Percentiles rank a stretch among this genome's conserved stretches.
Conservation (phyloP, 305 asterid genomes). For the Withania somnifera region DNA sequence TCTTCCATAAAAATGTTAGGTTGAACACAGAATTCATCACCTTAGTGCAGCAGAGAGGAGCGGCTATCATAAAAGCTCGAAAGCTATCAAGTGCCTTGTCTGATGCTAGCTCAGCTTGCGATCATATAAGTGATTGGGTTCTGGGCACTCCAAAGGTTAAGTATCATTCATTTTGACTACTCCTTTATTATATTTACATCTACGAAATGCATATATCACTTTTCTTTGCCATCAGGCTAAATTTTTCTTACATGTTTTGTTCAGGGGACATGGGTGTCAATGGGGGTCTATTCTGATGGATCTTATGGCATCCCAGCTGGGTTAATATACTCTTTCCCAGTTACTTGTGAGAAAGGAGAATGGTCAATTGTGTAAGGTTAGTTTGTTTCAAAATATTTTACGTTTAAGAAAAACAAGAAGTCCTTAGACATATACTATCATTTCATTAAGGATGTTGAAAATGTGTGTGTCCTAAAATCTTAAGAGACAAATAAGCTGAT, state of each 20-base stretch:
- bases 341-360: constrained; percentile 67
- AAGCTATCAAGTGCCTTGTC: constrained; percentile 79
- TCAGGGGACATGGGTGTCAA: constrained; percentile 83
- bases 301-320: constrained; percentile 70
- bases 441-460: background rate
- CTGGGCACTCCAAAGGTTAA: constrained; percentile 81
- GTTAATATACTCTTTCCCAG: constrained; percentile 78
- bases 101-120: constrained; percentile 83
- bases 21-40: constrained; percentile 45
- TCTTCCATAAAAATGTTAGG: constrained; percentile 19
- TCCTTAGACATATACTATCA: background rate
- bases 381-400: background rate
- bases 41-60: constrained; percentile 63
- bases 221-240: background rate
- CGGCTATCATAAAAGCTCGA: constrained; percentile 66
- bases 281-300: constrained; percentile 89
- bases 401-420: background rate
- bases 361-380: constrained; percentile 84
- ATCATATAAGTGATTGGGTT: constrained; percentile 80
- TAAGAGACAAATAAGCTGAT: background rate
- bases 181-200: background rate
- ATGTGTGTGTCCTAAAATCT: background rate
- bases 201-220: background rate
- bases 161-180: background rate
- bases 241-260: background rate